Evolutionary conservation across 192 early-diverging fungal genomes (phyloP).

Genomic region (Backusella tuberculispora): DNA sequence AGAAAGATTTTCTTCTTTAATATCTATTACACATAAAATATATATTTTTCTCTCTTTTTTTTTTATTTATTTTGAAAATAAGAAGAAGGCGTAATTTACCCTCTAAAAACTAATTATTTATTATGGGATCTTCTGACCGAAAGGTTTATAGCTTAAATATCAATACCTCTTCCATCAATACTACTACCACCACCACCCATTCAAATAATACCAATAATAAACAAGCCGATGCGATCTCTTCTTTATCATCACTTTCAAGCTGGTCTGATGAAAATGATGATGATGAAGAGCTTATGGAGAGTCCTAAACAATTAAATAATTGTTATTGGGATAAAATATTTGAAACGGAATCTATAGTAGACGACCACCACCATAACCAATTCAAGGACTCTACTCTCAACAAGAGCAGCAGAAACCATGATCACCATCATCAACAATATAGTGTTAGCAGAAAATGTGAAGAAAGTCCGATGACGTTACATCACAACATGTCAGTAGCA

Average conservation of each 20-base stretch:
- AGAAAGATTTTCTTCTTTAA: too few relatives aligned
- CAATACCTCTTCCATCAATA: background rate
- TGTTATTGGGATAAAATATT: background rate
- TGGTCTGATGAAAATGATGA: slow-evolving; percentile 2
- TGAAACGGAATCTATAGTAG: too few relatives aligned
- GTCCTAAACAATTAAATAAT: background rate
- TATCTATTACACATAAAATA: too few relatives aligned
- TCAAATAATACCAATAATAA: background rate
- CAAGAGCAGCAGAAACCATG: background rate
- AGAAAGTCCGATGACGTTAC: background rate
- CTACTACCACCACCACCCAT: too few relatives aligned
- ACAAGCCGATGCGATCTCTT: background rate
- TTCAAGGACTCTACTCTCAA: background rate
- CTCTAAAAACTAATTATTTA: background rate
- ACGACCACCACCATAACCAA: too few relatives aligned
- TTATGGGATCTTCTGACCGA: background rate
- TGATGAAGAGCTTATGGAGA: background rate
- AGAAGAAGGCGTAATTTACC: background rate
- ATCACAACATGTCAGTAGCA: background rate
- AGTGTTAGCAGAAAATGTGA: background rate
- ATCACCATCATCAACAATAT: background rate
- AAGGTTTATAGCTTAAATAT: slow-evolving; percentile 1
- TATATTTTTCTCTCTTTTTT: too few relatives aligned
- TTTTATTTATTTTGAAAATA: too few relatives aligned
- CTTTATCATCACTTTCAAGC: background rate